Conservation (phyloP, 176 grass and related monocot species). For the Juncus inflexus region DNA sequence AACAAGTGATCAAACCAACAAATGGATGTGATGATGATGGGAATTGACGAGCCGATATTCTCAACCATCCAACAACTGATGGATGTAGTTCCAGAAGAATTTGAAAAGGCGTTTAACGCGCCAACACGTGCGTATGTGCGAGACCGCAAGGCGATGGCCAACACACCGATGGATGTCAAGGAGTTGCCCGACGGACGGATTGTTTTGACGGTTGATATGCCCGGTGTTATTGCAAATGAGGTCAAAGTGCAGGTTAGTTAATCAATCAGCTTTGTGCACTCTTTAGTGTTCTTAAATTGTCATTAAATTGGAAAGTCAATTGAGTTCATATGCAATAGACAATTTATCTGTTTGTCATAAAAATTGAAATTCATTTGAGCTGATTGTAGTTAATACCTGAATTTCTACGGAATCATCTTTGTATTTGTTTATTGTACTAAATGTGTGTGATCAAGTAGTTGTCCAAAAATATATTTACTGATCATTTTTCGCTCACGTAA, state of each 20-base stretch:
- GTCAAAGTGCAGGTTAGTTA: conserved; percentile 36
- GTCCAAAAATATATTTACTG: background rate
- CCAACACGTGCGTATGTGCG: conserved; percentile 56
- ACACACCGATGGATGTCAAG: conserved; percentile 64
- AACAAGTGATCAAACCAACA: background rate
- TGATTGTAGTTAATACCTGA: too few species aligned
- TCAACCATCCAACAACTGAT: conserved; percentile 38
- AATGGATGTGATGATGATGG: conserved; percentile 32
- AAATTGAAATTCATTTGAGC: too few species aligned
- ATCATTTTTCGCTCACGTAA: background rate
- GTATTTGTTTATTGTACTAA: too few species aligned
- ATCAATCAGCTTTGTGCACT: background rate
- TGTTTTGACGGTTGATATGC: conserved; percentile 48
- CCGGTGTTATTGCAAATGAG: conserved; percentile 39
- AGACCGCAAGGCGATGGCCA: conserved; percentile 58
- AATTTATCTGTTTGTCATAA: too few species aligned
- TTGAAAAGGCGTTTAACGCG: conserved; percentile 43
- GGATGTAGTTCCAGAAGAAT: conserved; percentile 46
- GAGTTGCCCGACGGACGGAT: conserved; percentile 45
- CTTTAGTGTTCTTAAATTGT: too few species aligned
- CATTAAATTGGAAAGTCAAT: too few species aligned
- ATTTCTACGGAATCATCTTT: too few species aligned
- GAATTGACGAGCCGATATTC: conserved; percentile 30
- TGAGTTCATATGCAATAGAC: too few species aligned
- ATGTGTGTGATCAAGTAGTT: too few species aligned